Conservation (phyloP, 306 rosid genomes). For the Astragalus membranaceus region DNA sequence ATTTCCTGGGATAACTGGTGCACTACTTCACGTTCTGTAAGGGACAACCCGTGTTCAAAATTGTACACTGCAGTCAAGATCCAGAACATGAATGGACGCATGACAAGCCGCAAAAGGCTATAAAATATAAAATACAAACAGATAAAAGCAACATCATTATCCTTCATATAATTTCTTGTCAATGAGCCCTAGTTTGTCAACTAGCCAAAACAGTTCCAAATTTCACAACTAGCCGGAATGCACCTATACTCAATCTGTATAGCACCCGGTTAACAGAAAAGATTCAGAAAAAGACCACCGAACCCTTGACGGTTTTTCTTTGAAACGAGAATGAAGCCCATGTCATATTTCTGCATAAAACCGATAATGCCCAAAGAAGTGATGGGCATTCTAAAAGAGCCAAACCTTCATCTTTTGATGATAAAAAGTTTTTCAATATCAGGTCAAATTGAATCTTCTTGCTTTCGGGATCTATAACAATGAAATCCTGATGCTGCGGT, state of each 20-base stretch:
- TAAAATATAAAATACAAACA: background rate
- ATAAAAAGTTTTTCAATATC: slow-evolving; percentile 17
- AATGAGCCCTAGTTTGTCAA: background rate
- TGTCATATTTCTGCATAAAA: background rate
- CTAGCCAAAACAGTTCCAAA: background rate
- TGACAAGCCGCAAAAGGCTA: background rate
- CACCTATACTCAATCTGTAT: background rate
- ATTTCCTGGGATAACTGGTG: slow-evolving; percentile 31
- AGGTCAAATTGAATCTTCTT: background rate
- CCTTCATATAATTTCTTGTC: background rate
- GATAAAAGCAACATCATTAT: background rate
- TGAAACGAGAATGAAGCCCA: background rate
- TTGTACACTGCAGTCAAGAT: slow-evolving; percentile 42
- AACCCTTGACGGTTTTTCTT: background rate
- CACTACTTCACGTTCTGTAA: slow-evolving; percentile 44
- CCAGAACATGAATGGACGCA: background rate
- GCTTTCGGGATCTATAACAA: background rate
- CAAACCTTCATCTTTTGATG: slow-evolving; percentile 33
- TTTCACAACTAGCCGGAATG: background rate
- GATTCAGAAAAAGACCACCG: background rate
- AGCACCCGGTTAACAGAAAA: background rate
- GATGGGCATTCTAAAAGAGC: background rate
- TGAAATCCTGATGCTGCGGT: background rate
- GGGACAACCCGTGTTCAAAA: slow-evolving; percentile 34
- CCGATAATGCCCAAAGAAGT: background rate